Evolutionary conservation across 164 flowering plant species (phyloP), one percentile per base, ranked within the genome.

Genomic region (Warburgia ugandensis): DNA sequence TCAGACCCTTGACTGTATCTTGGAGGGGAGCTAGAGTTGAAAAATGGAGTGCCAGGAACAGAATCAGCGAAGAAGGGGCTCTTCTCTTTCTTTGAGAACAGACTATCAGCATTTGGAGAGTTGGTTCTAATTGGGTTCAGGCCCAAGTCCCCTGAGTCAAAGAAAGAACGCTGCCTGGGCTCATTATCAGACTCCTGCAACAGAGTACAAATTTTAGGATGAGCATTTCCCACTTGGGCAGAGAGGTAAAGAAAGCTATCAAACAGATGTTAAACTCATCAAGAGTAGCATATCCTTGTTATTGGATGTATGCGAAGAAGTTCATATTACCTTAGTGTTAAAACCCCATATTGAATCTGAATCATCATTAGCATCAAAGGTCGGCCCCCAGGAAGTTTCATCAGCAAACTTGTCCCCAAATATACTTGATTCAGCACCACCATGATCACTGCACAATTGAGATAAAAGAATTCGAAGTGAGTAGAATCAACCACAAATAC

Each of bases 311-410:
- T 5, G 20, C 5, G 16, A 23, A 6, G 14, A 0, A 5, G 29
- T 3, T 9, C 38, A 8, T 19, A 68, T 73, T 55, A 85, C 98
- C 83, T 81, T 81, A 35, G 79, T 58, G 54, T 66, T 78, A 58
- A 85, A 82, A 23, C 92, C 96, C 97, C 99, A 94, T 8, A 86
- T 73, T 12, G 99, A 94, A 54, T 94, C 99, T 3, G 66, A 58
- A 56, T 92, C 97, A 42, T 88, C 95, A 59, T 68, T 79, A 29
- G 65, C 68, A 53, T 92, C 99, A 66, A 80, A 92, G 35, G 77
- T 68, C 3, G 50, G 37, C 38, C 94, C 92, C 92, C 96, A 86
- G n/a, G 64, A 44, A 36, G 82, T 70, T 43, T 92, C 98, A 67
- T 86, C 94, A 59, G 83, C 81, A 70, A 72, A 72, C 71, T 86